These are phyloP conservation scores for Penicillium rolfsii DNA, from an alignment of 2,329 filamentous ascomycete species.

Conservation along the genomic window DNA sequence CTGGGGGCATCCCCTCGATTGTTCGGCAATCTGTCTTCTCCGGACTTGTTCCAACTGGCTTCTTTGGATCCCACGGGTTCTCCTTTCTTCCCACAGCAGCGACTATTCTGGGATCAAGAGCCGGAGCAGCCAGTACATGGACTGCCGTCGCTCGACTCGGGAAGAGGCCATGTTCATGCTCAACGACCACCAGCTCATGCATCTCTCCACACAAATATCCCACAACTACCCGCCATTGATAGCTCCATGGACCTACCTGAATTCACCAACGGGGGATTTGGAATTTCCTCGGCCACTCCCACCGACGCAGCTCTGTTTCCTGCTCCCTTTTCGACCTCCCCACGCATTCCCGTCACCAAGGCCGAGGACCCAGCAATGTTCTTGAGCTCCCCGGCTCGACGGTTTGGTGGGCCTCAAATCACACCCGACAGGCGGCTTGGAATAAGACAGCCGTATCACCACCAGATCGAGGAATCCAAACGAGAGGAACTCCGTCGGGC, in stretches of 20 bases:
- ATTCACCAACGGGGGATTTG: slow-evolving; percentile 34
- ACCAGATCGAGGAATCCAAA: slow-evolving; percentile 54
- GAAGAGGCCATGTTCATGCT: slow-evolving; percentile 28
- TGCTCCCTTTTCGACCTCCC: slow-evolving; percentile 51
- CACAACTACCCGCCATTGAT: slow-evolving; percentile 43
- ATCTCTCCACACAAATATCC: slow-evolving; percentile 34
- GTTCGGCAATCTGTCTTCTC: slow-evolving; percentile 59
- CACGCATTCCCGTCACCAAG: slow-evolving; percentile 43
- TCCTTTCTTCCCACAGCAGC: slow-evolving; percentile 60
- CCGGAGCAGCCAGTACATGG: slow-evolving; percentile 32
- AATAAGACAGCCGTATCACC: slow-evolving; percentile 51
- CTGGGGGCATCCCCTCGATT: slow-evolving; percentile 52
- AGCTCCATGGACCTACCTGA: slow-evolving; percentile 40
- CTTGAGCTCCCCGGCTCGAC: slow-evolving; percentile 52
- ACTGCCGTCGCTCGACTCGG: slow-evolving; percentile 21
- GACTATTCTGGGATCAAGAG: slow-evolving; percentile 54
- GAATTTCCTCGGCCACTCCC: slow-evolving; percentile 33
- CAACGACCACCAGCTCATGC: slow-evolving; percentile 21
- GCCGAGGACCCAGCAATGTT: slow-evolving; percentile 53
- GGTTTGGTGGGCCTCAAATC: slow-evolving; percentile 47
- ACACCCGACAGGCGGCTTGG: slow-evolving; percentile 35
- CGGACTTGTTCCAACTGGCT: slow-evolving; percentile 58
- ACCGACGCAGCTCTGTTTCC: slow-evolving; percentile 46
- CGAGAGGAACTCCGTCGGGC: slow-evolving; percentile 46
- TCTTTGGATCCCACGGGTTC: slow-evolving; percentile 58